These are phyloP conservation scores for Lachnum nothofagi DNA, from an alignment of 2,329 filamentous ascomycete species.

Conservation along the genomic window DNA sequence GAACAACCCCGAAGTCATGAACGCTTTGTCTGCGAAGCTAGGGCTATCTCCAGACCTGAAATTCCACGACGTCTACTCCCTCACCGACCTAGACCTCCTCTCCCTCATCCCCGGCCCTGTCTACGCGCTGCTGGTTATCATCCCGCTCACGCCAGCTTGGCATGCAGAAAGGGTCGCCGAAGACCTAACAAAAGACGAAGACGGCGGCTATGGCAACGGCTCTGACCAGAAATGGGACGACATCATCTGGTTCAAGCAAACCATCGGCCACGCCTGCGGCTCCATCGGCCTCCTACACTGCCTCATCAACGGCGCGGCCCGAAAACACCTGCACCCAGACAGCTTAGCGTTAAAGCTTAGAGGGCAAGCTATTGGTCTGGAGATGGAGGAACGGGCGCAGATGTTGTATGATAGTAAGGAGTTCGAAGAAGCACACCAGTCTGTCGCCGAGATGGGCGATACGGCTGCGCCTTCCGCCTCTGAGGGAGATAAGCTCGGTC, in stretches of 20 bases:
- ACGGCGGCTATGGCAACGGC: conserved; percentile 58
- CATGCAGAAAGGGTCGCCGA: conserved; percentile 72
- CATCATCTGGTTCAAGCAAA: conserved; percentile 92
- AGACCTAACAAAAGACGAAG: conserved; percentile 60
- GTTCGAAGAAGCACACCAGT: conserved; percentile 73
- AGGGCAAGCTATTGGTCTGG: conserved; percentile 62
- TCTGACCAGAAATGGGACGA: conserved; percentile 79
- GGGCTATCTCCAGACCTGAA: conserved; percentile 70
- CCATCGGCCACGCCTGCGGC: conserved; percentile 90
- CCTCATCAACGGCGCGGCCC: conserved; percentile 70
- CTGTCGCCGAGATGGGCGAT: conserved; percentile 76
- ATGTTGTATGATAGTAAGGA: conserved; percentile 73
- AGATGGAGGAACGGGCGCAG: conserved; percentile 61
- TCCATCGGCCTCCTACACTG: conserved; percentile 85
- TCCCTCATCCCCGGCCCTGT: conserved; percentile 86
- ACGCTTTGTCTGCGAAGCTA: conserved; percentile 72
- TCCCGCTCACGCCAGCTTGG: conserved; percentile 77
- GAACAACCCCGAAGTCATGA: conserved; percentile 87
- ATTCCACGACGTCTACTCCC: conserved; percentile 89
- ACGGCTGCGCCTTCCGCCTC: conserved; percentile 68
- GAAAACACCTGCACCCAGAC: conserved; percentile 63
- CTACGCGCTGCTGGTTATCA: conserved; percentile 85
- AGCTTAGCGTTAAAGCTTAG: conserved; percentile 58
- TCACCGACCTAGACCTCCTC: conserved; percentile 81
- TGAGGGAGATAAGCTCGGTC: conserved; percentile 47